phyloP scores from a whole-genome alignment of 164 flowering plant genomes.

The Tetracentron sinense region DNA sequence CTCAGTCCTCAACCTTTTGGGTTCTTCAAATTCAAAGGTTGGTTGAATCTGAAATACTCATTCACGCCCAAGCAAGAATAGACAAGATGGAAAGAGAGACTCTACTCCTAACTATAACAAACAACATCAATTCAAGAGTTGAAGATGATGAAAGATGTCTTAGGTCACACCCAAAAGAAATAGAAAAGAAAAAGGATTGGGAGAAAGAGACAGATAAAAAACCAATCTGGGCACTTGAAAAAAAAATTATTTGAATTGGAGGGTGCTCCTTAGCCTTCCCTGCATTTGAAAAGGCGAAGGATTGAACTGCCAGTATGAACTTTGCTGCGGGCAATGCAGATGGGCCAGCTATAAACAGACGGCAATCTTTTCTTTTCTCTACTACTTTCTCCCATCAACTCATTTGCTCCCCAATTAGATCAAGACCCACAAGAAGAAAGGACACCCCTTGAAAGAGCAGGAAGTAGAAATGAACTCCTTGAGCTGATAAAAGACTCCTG shows the following conservation, averaged over 20 bases:
- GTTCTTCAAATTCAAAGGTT: slow-evolving; percentile 24
- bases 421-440: slow-evolving; percentile 87
- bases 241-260: slow-evolving; percentile 16
- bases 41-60: slow-evolving; percentile 28
- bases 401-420: slow-evolving; percentile 83
- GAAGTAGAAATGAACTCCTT: slow-evolving; percentile 89
- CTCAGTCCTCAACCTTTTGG: slow-evolving; percentile 10
- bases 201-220: slow-evolving; percentile 11
- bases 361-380: no score
- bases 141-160: slow-evolving; percentile 18
- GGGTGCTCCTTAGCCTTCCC: slow-evolving; percentile 14
- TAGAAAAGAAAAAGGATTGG: slow-evolving; percentile 6
- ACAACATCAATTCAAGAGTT: slow-evolving; percentile 24
- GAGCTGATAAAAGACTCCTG: slow-evolving; percentile 74
- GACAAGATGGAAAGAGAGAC: slow-evolving; percentile 3
- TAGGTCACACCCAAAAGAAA: slow-evolving; percentile 5
- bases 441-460: slow-evolving; percentile 83
- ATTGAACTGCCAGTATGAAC: no score
- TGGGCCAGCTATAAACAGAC: no score
- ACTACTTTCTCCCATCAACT: neutral
- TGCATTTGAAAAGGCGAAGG: slow-evolving; percentile 3
- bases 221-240: slow-evolving; percentile 19
- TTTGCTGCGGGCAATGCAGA: no score
- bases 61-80: slow-evolving; percentile 28
- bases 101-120: slow-evolving; percentile 24